Evolutionary conservation across 257 asterid species (phyloP), one percentile per base, ranked within the genome.

Genomic region (Thymus quinquecostatus): DNA sequence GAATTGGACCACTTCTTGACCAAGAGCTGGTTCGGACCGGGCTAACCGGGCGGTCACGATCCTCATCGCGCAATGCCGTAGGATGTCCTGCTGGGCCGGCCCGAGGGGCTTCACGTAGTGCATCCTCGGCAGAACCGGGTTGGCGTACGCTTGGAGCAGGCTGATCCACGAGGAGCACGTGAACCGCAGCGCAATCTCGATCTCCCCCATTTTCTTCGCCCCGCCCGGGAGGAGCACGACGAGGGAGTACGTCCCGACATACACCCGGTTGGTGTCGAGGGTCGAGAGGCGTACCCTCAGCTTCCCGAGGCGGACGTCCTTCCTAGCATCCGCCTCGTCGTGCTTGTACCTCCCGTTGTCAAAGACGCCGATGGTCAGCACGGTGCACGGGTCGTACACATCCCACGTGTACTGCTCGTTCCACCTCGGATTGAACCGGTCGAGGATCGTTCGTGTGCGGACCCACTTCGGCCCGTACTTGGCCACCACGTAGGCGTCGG

Each of bases 391-490:
- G 74, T 92, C 98, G 28, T 84, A 92, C n/a, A 90, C 95, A 8
- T 92, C 96, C 96, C 97, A 92, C 3, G 90, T 86, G 77, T 92
- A 92, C 60, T 92, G 98, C 81, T 90, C 96, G 38, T 90, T 90
- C 98, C 97, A 92, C 41, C 98, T 79, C 0, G 96, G 97, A 73
- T 90, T 90, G 50, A 90, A 90, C n/a, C 95, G 96, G 8, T 92
- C 96, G 0, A 89, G 82, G 14, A 92, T 86, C 3, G 98, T 86
- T 1, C 98, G 85, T 0, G 98, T 92, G 1, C 97, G 84, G 32
- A 82, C 90, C 98, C 97, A 92, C 83, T 92, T 89, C 2, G 98
- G 97, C 27, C 98, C 98, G 55, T 89, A 89, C 47, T 92, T 92
- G 0, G 97, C 95, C 33, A 92, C 97, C 76, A 88, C 97, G 41